Evolutionary conservation across 345 rosid genomes (phyloP), one percentile per base, ranked within the genome.

Genomic region (Litchi chinensis): DNA sequence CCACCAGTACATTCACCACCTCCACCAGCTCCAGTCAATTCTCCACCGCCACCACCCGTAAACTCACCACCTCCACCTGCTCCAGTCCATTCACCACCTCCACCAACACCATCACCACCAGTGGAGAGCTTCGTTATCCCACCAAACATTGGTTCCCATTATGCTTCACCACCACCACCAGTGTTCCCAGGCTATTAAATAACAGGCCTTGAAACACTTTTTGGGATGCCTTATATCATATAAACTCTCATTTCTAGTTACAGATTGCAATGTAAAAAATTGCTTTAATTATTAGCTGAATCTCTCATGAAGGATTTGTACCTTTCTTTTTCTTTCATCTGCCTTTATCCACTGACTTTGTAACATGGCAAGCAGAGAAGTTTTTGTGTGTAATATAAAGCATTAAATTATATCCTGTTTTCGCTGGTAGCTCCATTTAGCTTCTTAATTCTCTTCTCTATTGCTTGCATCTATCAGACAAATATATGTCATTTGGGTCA

Each of bases 141-240:
- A 18, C 87, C 90, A 81, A 74, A 73, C 71, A 62, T 93, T 6
- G 98, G 98, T 24, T 86, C 80, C 76, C 82, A 88, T 43, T 93
- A 93, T 80, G 73, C 89, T 5, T 93, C 98, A 7, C 98, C 98
- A 28, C 98, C 98, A 41, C 98, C 98, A 18, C 98, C 98, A 41
- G 74, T 87, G 73, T 83, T 89, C 80, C 88, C 79, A 24, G 98
- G 98, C 79, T 92, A 94, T 81, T 94, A 87, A 88, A 68, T 52
- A 70, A 41, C 22, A 68, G 26, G n/a, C 21, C 12, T 10, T 0
- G 28, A 15, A 15, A 52, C 75, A 39, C 40, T 19, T 63, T 63
- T 78, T 40, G 10, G 28, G 65, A 24, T 9, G 65, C 65, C 39
- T 54, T 22, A 62, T 37, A n/a, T 65, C n/a, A 15, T 24, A 60